Conservation (phyloP, 345 rosid species). For the Aquilaria malaccensis region DNA sequence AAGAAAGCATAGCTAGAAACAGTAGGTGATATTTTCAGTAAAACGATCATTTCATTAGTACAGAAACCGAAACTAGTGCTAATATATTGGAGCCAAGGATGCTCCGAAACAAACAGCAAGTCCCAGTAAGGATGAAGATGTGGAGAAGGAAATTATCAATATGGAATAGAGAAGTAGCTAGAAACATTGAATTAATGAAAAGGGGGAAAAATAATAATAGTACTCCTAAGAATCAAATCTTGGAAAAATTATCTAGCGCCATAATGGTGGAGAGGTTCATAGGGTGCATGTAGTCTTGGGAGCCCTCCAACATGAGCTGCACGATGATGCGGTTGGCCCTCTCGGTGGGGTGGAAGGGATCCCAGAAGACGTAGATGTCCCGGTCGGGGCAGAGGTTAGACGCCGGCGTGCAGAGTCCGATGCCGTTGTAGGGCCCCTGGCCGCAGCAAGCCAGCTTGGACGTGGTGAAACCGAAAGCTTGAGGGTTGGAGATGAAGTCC, state of each 20-base stretch:
- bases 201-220: neutral
- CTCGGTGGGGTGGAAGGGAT: conserved; percentile 73
- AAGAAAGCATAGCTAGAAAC: too few relatives aligned
- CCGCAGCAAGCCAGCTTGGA: conserved; percentile 71
- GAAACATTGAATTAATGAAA: too few relatives aligned
- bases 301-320: conserved; percentile 35
- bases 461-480: conserved; percentile 58
- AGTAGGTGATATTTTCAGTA: too few relatives aligned
- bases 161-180: too few relatives aligned
- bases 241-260: conserved; percentile 22
- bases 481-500: conserved; percentile 56
- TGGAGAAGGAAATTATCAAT: too few relatives aligned
- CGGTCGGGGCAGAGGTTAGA: conserved; percentile 68
- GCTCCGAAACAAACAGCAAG: too few relatives aligned
- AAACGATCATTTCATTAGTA: too few relatives aligned
- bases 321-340: conserved; percentile 58
- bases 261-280: conserved; percentile 64
- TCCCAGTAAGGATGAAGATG: too few relatives aligned
- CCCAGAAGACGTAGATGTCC: conserved; percentile 58
- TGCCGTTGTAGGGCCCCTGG: conserved; percentile 67
- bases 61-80: too few relatives aligned
- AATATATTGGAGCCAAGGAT: too few relatives aligned
- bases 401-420: conserved; percentile 57
- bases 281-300: conserved; percentile 49
- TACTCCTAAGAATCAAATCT: conserved; percentile 21